These are phyloP conservation scores for Artemisia argyi DNA, from an alignment of 129 eudicot genomes.

Conservation along the genomic window DNA sequence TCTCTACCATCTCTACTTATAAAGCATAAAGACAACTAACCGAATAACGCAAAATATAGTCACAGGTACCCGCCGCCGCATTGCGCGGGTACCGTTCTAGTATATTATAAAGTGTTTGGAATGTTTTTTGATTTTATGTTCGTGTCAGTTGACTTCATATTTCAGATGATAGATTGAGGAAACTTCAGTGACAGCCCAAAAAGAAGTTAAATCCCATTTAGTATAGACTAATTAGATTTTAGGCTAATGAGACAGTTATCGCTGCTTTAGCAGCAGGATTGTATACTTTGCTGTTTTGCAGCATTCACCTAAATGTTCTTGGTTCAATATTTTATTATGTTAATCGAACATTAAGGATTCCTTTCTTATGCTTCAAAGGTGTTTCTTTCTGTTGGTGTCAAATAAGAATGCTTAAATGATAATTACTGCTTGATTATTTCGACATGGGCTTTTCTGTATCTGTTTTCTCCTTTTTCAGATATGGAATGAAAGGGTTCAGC, in stretches of 20 bases:
- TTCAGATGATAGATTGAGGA: too few species aligned
- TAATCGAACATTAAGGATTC: not conserved
- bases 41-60: too few species aligned
- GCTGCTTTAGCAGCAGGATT: constrained; percentile 4
- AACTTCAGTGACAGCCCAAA: too few species aligned
- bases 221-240: not conserved
- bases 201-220: too few species aligned
- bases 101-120: too few species aligned
- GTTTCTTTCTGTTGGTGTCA: constrained; percentile 18
- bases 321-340: not conserved
- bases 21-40: too few species aligned
- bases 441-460: not conserved
- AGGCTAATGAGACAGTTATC: constrained; percentile 6
- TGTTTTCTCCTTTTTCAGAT: constrained; percentile 50
- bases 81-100: too few species aligned
- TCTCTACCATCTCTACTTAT: too few species aligned
- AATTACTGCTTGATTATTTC: not conserved
- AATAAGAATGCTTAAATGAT: constrained; percentile 18
- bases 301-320: not conserved
- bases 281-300: not conserved
- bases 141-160: too few species aligned
- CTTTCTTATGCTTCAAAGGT: constrained; percentile 6
- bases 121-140: too few species aligned
- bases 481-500: constrained; percentile 72
- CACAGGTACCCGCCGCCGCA: too few species aligned